Percentiles rank a stretch among this genome's conserved stretches.
Conservation (phyloP, 1,139 yeast genomes). For the Geotrichum australiense region DNA sequence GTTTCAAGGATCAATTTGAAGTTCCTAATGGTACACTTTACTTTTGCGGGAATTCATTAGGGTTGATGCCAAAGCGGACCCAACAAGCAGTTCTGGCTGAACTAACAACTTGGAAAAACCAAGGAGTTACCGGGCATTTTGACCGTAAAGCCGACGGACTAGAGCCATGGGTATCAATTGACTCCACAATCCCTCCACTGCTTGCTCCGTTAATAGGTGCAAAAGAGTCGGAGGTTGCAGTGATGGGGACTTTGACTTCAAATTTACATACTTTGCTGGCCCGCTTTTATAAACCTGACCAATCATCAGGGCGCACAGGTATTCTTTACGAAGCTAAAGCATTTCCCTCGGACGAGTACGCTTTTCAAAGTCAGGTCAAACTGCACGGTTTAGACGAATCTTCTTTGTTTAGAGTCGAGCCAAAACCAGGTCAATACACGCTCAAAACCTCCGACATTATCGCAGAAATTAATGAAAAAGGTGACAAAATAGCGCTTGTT, state of each 20-base stretch:
- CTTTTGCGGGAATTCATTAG: slow-evolving; percentile 87
- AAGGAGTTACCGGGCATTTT: slow-evolving; percentile 84
- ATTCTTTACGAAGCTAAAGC: slow-evolving; percentile 80
- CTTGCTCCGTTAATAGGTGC: slow-evolving; percentile 54
- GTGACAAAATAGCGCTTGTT: slow-evolving; percentile 63
- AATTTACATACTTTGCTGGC: slow-evolving; percentile 69
- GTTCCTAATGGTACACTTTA: slow-evolving; percentile 60
- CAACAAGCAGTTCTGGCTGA: slow-evolving; percentile 55
- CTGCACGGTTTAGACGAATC: slow-evolving; percentile 54
- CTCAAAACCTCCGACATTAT: slow-evolving; percentile 60
- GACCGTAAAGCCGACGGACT: slow-evolving; percentile 46
- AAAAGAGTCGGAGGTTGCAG: slow-evolving; percentile 55
- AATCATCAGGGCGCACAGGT: slow-evolving; percentile 46
- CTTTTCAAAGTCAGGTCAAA: slow-evolving; percentile 65
- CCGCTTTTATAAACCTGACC: slow-evolving; percentile 63
- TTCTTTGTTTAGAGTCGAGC: slow-evolving; percentile 57
- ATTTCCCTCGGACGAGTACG: slow-evolving; percentile 88
- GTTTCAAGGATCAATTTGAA: slow-evolving; percentile 41
- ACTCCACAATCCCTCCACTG: slow-evolving; percentile 62
- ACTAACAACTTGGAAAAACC: slow-evolving; percentile 68
- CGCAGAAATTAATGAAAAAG: slow-evolving; percentile 46
- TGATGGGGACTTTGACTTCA: slow-evolving; percentile 79
- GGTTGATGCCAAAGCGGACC: slow-evolving; percentile 72
- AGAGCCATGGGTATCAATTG: slow-evolving; percentile 74
- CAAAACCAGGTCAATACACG: slow-evolving; percentile 49